Evolutionary conservation across 495 filamentous ascomycete species (phyloP), one percentile per base, ranked within the genome.

Genomic region (Oidiodendron maius): DNA sequence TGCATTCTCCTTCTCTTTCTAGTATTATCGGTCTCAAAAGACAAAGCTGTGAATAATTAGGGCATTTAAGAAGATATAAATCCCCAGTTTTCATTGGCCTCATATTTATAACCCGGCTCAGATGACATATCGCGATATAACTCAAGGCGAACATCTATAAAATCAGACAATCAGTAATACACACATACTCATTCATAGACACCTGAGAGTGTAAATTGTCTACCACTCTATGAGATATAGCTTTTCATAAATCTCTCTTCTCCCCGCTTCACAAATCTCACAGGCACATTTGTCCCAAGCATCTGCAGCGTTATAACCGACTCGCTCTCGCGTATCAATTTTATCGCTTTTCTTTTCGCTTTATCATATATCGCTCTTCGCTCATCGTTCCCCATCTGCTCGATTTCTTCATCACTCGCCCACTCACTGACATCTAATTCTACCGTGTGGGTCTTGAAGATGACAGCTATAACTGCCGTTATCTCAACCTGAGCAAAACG

Each of bases 401-500:
- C 71, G 6, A 87, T 61, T 62, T 83, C 71, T 21, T 75, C 75
- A 50, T 86, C 81, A 35, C 48, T 72, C 32, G 78, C 77, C 67
- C 71, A 81, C 47, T 76, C 70, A 22, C 77, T 70, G n/a, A 87
- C 75, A 2, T 74, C 81, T 44, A 89, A 70, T 66, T 86, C 80
- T 11, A 89, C 67, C 53, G 71, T 81, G 61, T 81, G 83, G 22
- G 71, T 60, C 46, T 74, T 69, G 50, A 89, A 83, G 5, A 90
- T 66, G 3, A 77, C 71, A 1, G 82, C 74, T 48, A 93, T 68
- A 51, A 79, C 84, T 0, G 84, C 84, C 15, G 78, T 67, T 38
- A 87, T 69, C 60, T 93, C 87, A 52, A 89, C 86, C 65, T 89
- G 83, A 11, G 87, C 85, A 57, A 91, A 89, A 50, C 77, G 75